phyloP scores from a whole-genome alignment of 164 flowering plant genomes.

The Magnolia officinalis region DNA sequence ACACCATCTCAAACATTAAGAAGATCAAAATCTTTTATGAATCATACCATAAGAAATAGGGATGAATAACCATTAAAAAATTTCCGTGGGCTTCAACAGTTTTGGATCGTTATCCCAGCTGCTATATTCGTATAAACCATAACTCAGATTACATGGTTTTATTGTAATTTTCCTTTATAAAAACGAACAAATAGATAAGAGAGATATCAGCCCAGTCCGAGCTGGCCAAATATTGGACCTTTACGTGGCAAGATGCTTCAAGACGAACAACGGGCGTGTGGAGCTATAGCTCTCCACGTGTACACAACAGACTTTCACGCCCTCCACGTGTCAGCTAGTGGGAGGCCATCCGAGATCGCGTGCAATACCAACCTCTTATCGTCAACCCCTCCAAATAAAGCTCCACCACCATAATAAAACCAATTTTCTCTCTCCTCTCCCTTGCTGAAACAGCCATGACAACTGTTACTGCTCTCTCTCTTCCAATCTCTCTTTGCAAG shows the following conservation, averaged over 20 bases:
- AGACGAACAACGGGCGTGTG: conserved; percentile 38
- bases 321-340: conserved; percentile 53
- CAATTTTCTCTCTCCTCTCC: conserved; percentile 12
- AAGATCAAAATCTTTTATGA: no score
- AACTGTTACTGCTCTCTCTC: conserved; percentile 47
- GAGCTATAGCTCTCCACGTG: conserved; percentile 41
- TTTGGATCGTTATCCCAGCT: no score
- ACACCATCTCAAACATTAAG: no score
- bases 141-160: no score
- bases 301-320: conserved; percentile 17
- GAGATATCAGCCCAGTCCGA: conserved; percentile 15
- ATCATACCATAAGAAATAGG: no score
- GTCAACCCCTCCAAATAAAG: conserved; percentile 16
- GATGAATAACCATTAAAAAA: no score
- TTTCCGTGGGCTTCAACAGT: no score
- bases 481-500: conserved; percentile 41
- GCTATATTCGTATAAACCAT: no score
- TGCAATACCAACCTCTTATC: conserved; percentile 63
- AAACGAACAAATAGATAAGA: not conserved
- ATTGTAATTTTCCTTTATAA: no score
- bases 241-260: not conserved
- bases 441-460: conserved; percentile 47
- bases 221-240: conserved; percentile 22
- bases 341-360: conserved; percentile 66
- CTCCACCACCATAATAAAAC: conserved; percentile 19